Conservation (phyloP, 805 yeast genomes). For the Nakazawaea ishiwadae region DNA sequence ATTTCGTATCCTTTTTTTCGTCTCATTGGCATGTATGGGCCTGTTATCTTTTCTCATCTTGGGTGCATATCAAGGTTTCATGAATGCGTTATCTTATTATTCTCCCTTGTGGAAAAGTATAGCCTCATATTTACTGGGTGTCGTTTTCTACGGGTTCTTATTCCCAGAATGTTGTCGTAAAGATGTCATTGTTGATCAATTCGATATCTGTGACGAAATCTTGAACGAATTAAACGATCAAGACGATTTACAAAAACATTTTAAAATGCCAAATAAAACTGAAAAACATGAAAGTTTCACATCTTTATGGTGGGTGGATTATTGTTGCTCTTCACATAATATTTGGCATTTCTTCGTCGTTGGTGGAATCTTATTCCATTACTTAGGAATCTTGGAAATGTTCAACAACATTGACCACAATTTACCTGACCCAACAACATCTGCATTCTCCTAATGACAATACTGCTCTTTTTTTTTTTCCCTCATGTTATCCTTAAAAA, state of each 20-base stretch:
- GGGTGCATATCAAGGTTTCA: constrained; percentile 49
- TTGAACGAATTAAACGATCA: constrained; percentile 24
- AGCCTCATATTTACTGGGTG: constrained; percentile 75
- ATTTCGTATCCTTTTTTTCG: constrained; percentile 73
- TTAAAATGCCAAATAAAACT: constrained; percentile 34
- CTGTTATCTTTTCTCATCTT: constrained; percentile 57
- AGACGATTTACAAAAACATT: constrained; percentile 29
- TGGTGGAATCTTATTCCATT: constrained; percentile 87
- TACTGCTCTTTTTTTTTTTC: too few species aligned
- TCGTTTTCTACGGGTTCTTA: constrained; percentile 78
- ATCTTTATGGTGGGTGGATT: constrained; percentile 84
- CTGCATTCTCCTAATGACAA: too few species aligned
- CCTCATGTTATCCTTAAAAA: too few species aligned
- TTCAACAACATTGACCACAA: constrained; percentile 29
- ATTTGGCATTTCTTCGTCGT: constrained; percentile 93
- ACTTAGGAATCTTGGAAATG: constrained; percentile 72
- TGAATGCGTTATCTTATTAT: constrained; percentile 48
- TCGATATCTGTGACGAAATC: constrained; percentile 27
- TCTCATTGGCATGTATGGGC: constrained; percentile 75
- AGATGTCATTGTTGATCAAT: constrained; percentile 54
- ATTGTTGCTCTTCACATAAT: constrained; percentile 73
- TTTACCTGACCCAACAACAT: constrained; percentile 4
- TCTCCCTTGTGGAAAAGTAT: constrained; percentile 70
- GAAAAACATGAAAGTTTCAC: constrained; percentile 31
- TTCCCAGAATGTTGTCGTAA: constrained; percentile 87